Evolutionary conservation across 2,329 filamentous ascomycete species (phyloP).

Genomic region (Stylonectria norvegica): DNA sequence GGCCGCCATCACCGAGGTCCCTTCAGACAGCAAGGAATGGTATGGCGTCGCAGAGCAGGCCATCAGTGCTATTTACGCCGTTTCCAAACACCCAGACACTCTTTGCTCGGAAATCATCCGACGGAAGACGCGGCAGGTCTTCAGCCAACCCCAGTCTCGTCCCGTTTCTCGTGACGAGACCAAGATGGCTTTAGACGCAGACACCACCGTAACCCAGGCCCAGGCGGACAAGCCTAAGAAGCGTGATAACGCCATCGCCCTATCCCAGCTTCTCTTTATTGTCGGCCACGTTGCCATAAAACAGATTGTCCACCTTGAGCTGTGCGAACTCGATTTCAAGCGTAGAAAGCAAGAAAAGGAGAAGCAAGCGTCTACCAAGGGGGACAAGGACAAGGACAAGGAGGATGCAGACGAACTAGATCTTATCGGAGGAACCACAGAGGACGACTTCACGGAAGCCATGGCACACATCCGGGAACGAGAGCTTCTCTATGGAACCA

Average conservation of each 20-base stretch:
- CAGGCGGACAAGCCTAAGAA: slow-evolving; percentile 46
- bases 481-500: slow-evolving; percentile 76
- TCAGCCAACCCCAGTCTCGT: slow-evolving; percentile 44
- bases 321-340: slow-evolving; percentile 98
- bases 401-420: slow-evolving; percentile 85
- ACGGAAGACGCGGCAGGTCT: slow-evolving; percentile 81
- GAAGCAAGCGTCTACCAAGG: slow-evolving; percentile 53
- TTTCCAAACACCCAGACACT: slow-evolving; percentile 91
- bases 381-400: slow-evolving; percentile 48
- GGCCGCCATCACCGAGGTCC: slow-evolving; percentile 79
- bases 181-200: slow-evolving; percentile 30
- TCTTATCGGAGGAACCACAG: slow-evolving; percentile 92
- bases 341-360: slow-evolving; percentile 88
- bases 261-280: slow-evolving; percentile 91
- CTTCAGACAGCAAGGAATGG: slow-evolving; percentile 92
- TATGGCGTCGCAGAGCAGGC: slow-evolving; percentile 94
- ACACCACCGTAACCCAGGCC: slow-evolving; percentile 34
- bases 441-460: slow-evolving; percentile 86
- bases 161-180: slow-evolving; percentile 42
- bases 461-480: slow-evolving; percentile 81
- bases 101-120: slow-evolving; percentile 88
- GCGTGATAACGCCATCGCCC: slow-evolving; percentile 65
- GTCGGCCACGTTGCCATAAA: slow-evolving; percentile 97
- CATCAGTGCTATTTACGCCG: slow-evolving; percentile 88
- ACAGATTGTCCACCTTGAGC: slow-evolving; percentile 95